phyloP scores from a whole-genome alignment of 352 stramenopile species.

The Lagenidium sp. region DNA sequence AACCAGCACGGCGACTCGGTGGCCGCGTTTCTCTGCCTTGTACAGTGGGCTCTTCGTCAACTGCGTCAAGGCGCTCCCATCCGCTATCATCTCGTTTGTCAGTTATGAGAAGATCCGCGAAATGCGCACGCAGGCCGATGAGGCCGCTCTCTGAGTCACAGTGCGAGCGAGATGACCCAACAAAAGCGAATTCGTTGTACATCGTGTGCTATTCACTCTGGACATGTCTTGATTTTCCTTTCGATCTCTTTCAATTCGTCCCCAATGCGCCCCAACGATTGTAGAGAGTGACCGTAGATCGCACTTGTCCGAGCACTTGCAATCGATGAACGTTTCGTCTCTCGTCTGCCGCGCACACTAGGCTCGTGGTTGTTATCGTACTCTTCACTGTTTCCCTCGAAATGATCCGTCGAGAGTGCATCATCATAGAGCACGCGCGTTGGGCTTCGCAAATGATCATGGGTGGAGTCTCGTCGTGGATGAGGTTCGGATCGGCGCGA shows the following conservation, averaged over 20 bases:
- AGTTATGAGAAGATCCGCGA: slow-evolving; percentile 71
- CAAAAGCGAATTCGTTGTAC: too few species aligned
- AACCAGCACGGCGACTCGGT: not conserved
- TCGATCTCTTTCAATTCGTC: slow-evolving; percentile 65
- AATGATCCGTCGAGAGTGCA: slow-evolving; percentile 13
- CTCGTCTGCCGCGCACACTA: not conserved
- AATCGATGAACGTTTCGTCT: not conserved
- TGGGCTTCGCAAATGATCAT: not conserved
- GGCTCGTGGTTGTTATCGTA: not conserved
- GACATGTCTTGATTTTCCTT: slow-evolving; percentile 44
- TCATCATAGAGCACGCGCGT: slow-evolving; percentile 8
- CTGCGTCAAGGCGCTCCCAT: slow-evolving; percentile 54
- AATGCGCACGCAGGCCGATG: slow-evolving; percentile 24
- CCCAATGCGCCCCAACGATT: slow-evolving; percentile 44
- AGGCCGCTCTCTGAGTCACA: too few species aligned
- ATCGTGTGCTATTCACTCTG: slow-evolving; percentile 13
- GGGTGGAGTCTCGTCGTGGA: slow-evolving; percentile 10
- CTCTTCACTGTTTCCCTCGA: slow-evolving; percentile 13
- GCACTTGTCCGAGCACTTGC: slow-evolving; percentile 12
- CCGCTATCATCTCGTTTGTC: slow-evolving; percentile 67
- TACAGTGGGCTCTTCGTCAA: slow-evolving; percentile 77
- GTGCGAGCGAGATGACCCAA: too few species aligned
- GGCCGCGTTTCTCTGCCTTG: slow-evolving; percentile 22
- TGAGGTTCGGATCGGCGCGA: slow-evolving; percentile 14
- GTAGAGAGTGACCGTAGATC: slow-evolving; percentile 38